Evolutionary conservation across 2,329 filamentous ascomycete genomes (phyloP).

Genomic region (Penicillium sp.): DNA sequence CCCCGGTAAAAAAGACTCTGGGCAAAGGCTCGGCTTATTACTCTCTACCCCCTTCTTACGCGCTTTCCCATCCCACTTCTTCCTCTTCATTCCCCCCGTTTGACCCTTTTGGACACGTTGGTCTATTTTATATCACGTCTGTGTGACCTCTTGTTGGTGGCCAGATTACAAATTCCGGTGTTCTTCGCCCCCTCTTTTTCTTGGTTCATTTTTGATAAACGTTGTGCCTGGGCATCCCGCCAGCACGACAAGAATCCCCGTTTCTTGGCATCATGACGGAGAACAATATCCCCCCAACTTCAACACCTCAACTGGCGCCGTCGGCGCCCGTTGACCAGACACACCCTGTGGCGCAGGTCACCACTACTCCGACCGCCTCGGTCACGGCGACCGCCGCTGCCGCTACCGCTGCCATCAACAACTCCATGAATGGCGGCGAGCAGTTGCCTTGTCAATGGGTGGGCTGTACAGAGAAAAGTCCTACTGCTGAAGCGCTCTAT

Average conservation of each 20-base stretch:
- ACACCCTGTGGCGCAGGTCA: conserved; percentile 23
- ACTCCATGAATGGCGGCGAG: conserved; percentile 35
- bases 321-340: conserved; percentile 27
- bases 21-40: conserved; percentile 36
- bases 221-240: conserved; percentile 28
- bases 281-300: conserved; percentile 31
- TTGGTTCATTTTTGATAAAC: conserved; percentile 4
- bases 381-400: conserved; percentile 38
- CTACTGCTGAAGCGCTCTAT: conserved; percentile 62
- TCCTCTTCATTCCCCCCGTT: background rate
- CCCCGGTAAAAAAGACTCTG: conserved; percentile 31
- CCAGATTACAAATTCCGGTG: background rate
- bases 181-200: background rate
- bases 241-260: conserved; percentile 31
- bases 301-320: conserved; percentile 25
- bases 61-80: conserved; percentile 1
- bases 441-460: conserved; percentile 60
- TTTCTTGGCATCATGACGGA: conserved; percentile 45
- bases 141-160: background rate
- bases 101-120: background rate
- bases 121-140: background rate
- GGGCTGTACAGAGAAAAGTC: conserved; percentile 60
- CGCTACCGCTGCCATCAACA: conserved; percentile 38
- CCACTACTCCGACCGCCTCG: conserved; percentile 28
- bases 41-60: conserved; percentile 14